Conservation (phyloP, 2,329 filamentous ascomycete genomes). For the Coniochaeta prunicola region DNA sequence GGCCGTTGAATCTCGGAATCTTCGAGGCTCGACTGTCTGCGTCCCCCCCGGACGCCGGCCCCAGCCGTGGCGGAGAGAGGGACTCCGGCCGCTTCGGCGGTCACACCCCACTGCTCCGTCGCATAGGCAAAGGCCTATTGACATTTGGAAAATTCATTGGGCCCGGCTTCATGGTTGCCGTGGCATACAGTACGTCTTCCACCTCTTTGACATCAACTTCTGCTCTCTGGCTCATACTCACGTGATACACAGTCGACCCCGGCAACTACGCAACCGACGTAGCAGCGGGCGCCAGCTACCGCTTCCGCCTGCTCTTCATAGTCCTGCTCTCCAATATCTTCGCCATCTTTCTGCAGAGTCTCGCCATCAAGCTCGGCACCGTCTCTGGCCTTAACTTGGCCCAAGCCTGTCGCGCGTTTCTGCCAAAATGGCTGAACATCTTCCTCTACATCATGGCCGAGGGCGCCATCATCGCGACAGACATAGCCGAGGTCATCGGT, state of each 20-base stretch:
- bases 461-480: slow-evolving; percentile 62
- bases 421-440: slow-evolving; percentile 59
- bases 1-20: neutral
- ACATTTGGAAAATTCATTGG: slow-evolving; percentile 55
- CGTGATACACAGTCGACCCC: slow-evolving; percentile 36
- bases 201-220: neutral
- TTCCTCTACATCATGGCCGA: slow-evolving; percentile 57
- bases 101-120: neutral
- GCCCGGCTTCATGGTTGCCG: slow-evolving; percentile 58
- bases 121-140: slow-evolving; percentile 22
- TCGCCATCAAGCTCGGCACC: slow-evolving; percentile 62
- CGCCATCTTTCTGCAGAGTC: slow-evolving; percentile 62
- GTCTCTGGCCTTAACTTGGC: slow-evolving; percentile 62
- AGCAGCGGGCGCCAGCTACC: slow-evolving; percentile 58
- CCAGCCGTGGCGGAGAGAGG: neutral
- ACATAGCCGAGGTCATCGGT: slow-evolving; percentile 66
- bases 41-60: neutral
- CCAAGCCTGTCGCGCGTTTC: slow-evolving; percentile 56
- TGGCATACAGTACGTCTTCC: slow-evolving; percentile 44
- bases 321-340: slow-evolving; percentile 63
- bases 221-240: neutral
- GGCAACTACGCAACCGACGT: slow-evolving; percentile 68
- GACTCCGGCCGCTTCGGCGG: neutral
- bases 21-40: neutral
- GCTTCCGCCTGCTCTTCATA: slow-evolving; percentile 60